Evolutionary conservation across 192 early-diverging fungal species (phyloP).

Genomic region (Umbelopsis vinacea): DNA sequence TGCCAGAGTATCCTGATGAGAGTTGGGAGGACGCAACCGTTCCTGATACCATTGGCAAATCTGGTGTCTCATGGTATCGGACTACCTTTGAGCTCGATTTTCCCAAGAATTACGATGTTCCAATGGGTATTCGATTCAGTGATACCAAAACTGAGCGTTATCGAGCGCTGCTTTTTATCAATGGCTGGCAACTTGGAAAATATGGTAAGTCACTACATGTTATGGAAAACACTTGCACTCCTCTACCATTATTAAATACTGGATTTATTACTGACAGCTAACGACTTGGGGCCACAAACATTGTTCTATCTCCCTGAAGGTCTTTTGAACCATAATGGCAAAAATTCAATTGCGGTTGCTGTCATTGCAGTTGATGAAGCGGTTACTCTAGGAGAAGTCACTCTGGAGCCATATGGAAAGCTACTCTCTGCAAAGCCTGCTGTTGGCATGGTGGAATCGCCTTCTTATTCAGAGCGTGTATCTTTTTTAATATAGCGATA

Average conservation of each 20-base stretch:
- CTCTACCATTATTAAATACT: not conserved
- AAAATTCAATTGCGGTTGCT: conserved; percentile 3
- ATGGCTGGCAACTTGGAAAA: conserved; percentile 27
- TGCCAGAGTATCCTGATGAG: conserved; percentile 17
- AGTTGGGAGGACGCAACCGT: not conserved
- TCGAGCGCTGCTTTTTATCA: conserved; percentile 12
- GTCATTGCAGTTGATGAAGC: conserved; percentile 10
- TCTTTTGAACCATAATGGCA: conserved; percentile 4
- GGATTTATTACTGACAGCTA: not conserved
- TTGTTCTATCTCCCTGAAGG: conserved; percentile 12
- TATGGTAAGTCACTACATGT: conserved; percentile 8
- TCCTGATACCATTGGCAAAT: not conserved
- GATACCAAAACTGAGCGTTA: not conserved
- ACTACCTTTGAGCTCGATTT: conserved; percentile 19
- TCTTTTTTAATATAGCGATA: not conserved
- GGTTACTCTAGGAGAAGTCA: not conserved
- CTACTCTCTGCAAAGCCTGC: not conserved
- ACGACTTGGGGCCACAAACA: conserved; percentile 10
- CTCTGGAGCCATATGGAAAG: not conserved
- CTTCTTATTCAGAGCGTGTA: not conserved
- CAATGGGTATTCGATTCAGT: conserved; percentile 8
- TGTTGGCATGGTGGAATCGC: not conserved
- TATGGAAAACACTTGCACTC: too few species aligned
- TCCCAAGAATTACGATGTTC: conserved; percentile 11
- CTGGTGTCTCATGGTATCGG: conserved; percentile 24